Evolutionary conservation across 2,329 filamentous ascomycete species (phyloP).

Genomic region (Didymella keratinophila): DNA sequence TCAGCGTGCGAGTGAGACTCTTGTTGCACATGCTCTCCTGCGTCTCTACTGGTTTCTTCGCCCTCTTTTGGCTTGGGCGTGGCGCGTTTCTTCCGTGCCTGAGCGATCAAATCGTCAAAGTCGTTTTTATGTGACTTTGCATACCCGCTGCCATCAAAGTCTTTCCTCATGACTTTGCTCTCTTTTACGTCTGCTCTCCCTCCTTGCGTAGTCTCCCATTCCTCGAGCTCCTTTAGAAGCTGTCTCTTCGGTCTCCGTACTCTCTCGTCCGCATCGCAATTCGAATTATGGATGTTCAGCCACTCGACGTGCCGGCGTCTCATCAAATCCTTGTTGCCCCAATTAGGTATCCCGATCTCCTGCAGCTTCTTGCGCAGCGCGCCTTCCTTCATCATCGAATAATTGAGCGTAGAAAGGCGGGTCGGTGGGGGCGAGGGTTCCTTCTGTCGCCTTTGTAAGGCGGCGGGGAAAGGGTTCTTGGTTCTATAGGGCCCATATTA

Average conservation of each 20-base stretch:
- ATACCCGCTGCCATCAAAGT: slow-evolving; percentile 85
- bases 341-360: slow-evolving; percentile 78
- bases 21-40: not conserved
- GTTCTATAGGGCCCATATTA: slow-evolving; percentile 27
- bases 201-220: slow-evolving; percentile 87
- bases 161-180: slow-evolving; percentile 75
- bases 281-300: slow-evolving; percentile 96
- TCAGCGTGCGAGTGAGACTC: not conserved
- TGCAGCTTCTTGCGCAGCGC: slow-evolving; percentile 80
- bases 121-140: slow-evolving; percentile 74
- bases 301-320: slow-evolving; percentile 88
- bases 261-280: slow-evolving; percentile 83
- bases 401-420: slow-evolving; percentile 78
- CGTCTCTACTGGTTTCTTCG: slow-evolving; percentile 15
- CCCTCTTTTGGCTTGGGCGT: slow-evolving; percentile 39
- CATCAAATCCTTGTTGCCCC: slow-evolving; percentile 73
- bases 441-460: slow-evolving; percentile 38
- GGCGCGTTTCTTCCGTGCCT: slow-evolving; percentile 68
- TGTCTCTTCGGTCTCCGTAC: slow-evolving; percentile 68
- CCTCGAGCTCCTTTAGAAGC: slow-evolving; percentile 78
- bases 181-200: slow-evolving; percentile 56
- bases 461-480: slow-evolving; percentile 31
- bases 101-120: slow-evolving; percentile 81
- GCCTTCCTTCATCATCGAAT: slow-evolving; percentile 82
- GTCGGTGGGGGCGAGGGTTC: slow-evolving; percentile 52